These are phyloP conservation scores for Ophiostoma novo-ulmi DNA, from an alignment of 2,329 filamentous ascomycete species.

Conservation along the genomic window DNA sequence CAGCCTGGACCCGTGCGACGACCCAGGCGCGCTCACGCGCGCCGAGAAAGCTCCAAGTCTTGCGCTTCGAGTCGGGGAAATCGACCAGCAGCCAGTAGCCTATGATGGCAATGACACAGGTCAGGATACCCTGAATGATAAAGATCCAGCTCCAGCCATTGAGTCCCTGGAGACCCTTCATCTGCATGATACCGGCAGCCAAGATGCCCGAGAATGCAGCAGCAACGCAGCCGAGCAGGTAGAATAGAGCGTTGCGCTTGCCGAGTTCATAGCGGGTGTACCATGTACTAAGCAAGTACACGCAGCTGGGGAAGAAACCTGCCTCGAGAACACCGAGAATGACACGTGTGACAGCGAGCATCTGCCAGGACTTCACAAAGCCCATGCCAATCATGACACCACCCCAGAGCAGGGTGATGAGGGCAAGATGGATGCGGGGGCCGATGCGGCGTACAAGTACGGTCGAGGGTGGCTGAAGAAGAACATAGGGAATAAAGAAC, in stretches of 20 bases:
- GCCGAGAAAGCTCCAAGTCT: constrained; percentile 50
- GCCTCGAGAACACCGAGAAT: constrained; percentile 61
- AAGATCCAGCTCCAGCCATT: constrained; percentile 62
- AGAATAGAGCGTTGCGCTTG: constrained; percentile 64
- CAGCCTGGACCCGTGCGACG: constrained; percentile 49
- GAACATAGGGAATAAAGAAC: constrained; percentile 68
- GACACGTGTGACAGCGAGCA: constrained; percentile 52
- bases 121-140: constrained; percentile 50
- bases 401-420: constrained; percentile 57
- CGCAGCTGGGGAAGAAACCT: constrained; percentile 66
- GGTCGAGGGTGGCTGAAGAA: constrained; percentile 68
- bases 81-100: constrained; percentile 58
- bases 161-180: constrained; percentile 51
- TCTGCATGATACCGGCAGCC: constrained; percentile 64
- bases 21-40: constrained; percentile 49
- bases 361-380: constrained; percentile 49
- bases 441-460: constrained; percentile 63
- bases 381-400: constrained; percentile 60
- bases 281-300: constrained; percentile 70
- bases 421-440: constrained; percentile 50
- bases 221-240: constrained; percentile 62
- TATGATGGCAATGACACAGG: constrained; percentile 45
- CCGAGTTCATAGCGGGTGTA: constrained; percentile 66
- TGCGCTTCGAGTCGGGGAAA: constrained; percentile 55
- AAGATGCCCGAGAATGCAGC: constrained; percentile 64